Conservation (phyloP, 768 basidiomycete species). For the Kwoniella newhampshirensis region DNA sequence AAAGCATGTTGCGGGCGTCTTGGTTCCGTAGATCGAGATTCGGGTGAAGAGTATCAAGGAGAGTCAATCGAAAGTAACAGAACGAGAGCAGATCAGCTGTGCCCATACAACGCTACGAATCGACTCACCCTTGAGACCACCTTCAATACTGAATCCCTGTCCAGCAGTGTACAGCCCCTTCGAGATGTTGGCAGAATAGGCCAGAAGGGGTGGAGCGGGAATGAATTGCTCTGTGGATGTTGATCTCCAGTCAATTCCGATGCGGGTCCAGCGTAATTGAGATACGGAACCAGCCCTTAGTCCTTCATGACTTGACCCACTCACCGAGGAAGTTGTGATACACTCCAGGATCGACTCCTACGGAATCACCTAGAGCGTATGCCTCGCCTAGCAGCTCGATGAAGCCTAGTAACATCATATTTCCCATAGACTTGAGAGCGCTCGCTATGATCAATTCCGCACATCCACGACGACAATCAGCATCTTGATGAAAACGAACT, state of each 20-base stretch:
- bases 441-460: conserved; percentile 12
- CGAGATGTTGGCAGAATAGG: conserved; percentile 31
- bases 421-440: conserved; percentile 29
- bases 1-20: conserved; percentile 33
- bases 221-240: conserved; percentile 19
- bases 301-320: no score
- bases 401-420: conserved; percentile 22
- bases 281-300: no score
- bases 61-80: neutral
- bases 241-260: no score
- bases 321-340: conserved; percentile 25
- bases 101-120: neutral
- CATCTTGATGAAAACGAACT: neutral
- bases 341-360: conserved; percentile 23
- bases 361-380: conserved; percentile 27
- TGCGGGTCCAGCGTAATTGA: no score
- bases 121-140: conserved; percentile 33
- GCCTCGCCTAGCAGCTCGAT: conserved; percentile 29
- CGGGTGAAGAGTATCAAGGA: no score
- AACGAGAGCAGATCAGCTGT: neutral
- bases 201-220: conserved; percentile 22
- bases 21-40: no score
- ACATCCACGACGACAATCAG: neutral
- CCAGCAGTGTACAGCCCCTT: conserved; percentile 23
- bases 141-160: conserved; percentile 26